phyloP scores from a whole-genome alignment of 2,329 filamentous ascomycete genomes.

The Mollisiaceae sp. region DNA sequence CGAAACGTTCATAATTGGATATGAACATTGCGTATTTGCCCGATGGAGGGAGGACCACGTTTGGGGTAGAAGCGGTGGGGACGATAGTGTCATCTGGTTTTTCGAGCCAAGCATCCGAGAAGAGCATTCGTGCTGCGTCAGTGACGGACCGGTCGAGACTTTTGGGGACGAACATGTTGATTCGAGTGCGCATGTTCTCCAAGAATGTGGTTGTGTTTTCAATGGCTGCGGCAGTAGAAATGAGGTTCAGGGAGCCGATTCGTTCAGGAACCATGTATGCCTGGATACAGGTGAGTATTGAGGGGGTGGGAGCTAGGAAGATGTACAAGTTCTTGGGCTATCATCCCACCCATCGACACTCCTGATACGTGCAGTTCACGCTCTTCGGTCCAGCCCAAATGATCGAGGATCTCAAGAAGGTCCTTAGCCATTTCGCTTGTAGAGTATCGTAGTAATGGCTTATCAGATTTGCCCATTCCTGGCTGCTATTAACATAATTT shows the following conservation, averaged over 20 bases:
- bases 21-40: slow-evolving; percentile 61
- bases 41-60: slow-evolving; percentile 43
- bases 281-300: not conserved
- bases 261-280: slow-evolving; percentile 55
- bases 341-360: slow-evolving; percentile 90
- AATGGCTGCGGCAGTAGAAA: slow-evolving; percentile 65
- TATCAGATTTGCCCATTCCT: slow-evolving; percentile 78
- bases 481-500: slow-evolving; percentile 14
- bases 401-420: slow-evolving; percentile 69
- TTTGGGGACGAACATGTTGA: slow-evolving; percentile 70
- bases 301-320: slow-evolving; percentile 32
- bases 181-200: slow-evolving; percentile 66
- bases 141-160: slow-evolving; percentile 68
- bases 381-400: slow-evolving; percentile 69
- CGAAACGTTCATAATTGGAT: slow-evolving; percentile 81
- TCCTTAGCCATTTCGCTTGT: slow-evolving; percentile 87
- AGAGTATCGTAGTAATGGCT: slow-evolving; percentile 77
- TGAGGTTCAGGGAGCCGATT: slow-evolving; percentile 61
- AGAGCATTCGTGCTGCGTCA: slow-evolving; percentile 69
- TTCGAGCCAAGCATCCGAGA: slow-evolving; percentile 66
- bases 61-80: slow-evolving; percentile 51
- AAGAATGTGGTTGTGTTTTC: slow-evolving; percentile 66
- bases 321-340: slow-evolving; percentile 75
- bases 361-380: slow-evolving; percentile 72
- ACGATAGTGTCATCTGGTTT: slow-evolving; percentile 62